Base-by-base conservation (phyloP, 139 green algal genomes). In the Diplosphaera chodatii region DNA sequence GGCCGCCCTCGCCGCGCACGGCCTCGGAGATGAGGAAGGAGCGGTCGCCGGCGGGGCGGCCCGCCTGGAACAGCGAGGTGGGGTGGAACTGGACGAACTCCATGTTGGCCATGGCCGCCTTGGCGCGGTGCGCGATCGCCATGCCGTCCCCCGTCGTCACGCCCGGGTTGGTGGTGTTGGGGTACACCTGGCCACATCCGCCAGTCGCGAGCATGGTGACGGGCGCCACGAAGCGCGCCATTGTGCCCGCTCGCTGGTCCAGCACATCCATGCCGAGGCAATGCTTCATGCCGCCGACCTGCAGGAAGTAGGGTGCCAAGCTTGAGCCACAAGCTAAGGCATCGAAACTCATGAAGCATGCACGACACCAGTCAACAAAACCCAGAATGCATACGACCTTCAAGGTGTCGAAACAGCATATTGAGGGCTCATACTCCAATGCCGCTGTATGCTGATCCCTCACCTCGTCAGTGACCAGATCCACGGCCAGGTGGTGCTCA, bases 81-180 rank as follows among this genome's bases (percentile, higher is more conserved):
- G 94, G 94, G 84, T 99, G 94, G 83, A 99, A 99, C 88, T 99
- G 95, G 28, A 98, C 83, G 81, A 99, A 99, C 79, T 99, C 95
- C 90, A 99, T 96, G 88, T 98, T 97, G 33, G 81, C 85, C 13
- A 97, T 79, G 20, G 70, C 69, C 1, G 90, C 93, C 22, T 81
- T 75, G 0, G 92, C 95, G 41, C 94, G 82, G 66, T 88, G 88
- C 0, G 95, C 94, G 86, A 99, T 96, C 15, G 95, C 95, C 22
- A 99, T 91, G 67, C 95, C 95, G 70, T 99, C 95, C 0, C 95
- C 95, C 8, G 95, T 99, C 16, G 86, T 77, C 3, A 98, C 94
- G n/a, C 77, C 56, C 1, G 95, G 95, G 83, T 99, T 99, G 73
- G 95, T 99, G 37, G 95, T 99, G 83, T 88, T 91, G 30, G 94